A percentile compares a stretch with the other conserved stretches of the same genome.
Conservation (phyloP, 495 filamentous ascomycete species). For the Neurospora pannonica region DNA sequence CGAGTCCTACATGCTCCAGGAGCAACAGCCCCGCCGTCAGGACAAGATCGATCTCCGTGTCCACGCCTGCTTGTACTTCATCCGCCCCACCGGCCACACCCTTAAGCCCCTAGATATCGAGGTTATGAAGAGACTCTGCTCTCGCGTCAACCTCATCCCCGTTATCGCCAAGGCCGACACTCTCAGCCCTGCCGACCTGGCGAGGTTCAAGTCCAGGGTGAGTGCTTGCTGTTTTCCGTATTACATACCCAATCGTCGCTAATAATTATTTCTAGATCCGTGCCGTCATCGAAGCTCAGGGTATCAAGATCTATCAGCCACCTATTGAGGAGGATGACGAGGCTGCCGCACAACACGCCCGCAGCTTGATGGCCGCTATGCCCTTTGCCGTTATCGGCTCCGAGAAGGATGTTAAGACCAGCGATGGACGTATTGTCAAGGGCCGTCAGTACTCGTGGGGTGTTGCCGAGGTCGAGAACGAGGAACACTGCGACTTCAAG, state of each 20-base stretch:
- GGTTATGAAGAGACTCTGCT: constrained; percentile 98
- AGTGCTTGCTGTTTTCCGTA: constrained; percentile 9
- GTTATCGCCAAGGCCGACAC: constrained; percentile 98
- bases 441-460: constrained; percentile 98
- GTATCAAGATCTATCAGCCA: constrained; percentile 98
- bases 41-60: constrained; percentile 99
- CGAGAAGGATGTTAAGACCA: constrained; percentile 97
- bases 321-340: constrained; percentile 97
- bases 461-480: constrained; percentile 98
- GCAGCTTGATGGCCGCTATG: constrained; percentile 91
- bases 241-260: not conserved
- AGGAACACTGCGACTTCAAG: constrained; percentile 99
- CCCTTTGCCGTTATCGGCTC: constrained; percentile 98
- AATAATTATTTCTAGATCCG: constrained; percentile 54
- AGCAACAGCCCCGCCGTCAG: constrained; percentile 93
- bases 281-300: constrained; percentile 91
- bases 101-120: constrained; percentile 98
- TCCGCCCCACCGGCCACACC: constrained; percentile 94
- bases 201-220: constrained; percentile 90
- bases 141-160: constrained; percentile 94
- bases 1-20: constrained; percentile 99
- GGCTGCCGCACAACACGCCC: constrained; percentile 84
- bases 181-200: constrained; percentile 81
- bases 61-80: constrained; percentile 97
- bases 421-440: constrained; percentile 92